Evolutionary conservation across 2,329 filamentous ascomycete species (phyloP).

Genomic region (Colletotrichum paranaense): DNA sequence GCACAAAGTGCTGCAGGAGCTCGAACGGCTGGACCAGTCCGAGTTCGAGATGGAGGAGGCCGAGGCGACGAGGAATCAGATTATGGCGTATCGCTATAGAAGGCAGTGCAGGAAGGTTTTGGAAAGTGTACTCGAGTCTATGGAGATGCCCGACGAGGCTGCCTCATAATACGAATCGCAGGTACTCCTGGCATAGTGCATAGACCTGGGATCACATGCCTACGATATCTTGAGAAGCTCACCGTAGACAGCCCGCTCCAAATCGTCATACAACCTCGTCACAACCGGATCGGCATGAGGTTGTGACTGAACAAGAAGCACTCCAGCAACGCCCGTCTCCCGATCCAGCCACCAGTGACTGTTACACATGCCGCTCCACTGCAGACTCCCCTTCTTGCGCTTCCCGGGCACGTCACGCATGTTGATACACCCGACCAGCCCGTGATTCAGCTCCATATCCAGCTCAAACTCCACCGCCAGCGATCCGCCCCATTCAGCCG

Average conservation of each 20-base stretch:
- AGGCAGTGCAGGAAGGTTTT: constrained; percentile 60
- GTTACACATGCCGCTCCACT: constrained; percentile 56
- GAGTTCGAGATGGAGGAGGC: constrained; percentile 56
- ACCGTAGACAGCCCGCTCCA: constrained; percentile 53
- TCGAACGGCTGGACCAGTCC: constrained; percentile 59
- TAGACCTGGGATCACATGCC: not conserved
- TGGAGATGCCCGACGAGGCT: constrained; percentile 38
- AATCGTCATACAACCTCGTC: constrained; percentile 49
- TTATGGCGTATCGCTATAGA: constrained; percentile 61
- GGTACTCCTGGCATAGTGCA: too few relatives aligned
- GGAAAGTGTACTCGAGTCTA: constrained; percentile 54
- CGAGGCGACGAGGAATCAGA: constrained; percentile 58
- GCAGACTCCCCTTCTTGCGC: constrained; percentile 54
- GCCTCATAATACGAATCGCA: not conserved
- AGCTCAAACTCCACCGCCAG: constrained; percentile 51
- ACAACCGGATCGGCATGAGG: constrained; percentile 52
- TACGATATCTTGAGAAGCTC: constrained; percentile 25
- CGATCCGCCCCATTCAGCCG: constrained; percentile 37
- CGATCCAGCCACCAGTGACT: constrained; percentile 55
- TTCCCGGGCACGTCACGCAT: constrained; percentile 51
- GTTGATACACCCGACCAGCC: constrained; percentile 53
- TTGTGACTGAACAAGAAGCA: constrained; percentile 51
- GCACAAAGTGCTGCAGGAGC: constrained; percentile 53
- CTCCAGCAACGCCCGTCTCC: constrained; percentile 52
- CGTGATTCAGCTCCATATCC: constrained; percentile 48